Conservation (phyloP, 352 stramenopile genomes). For the Pythium vanterpoolii region DNA sequence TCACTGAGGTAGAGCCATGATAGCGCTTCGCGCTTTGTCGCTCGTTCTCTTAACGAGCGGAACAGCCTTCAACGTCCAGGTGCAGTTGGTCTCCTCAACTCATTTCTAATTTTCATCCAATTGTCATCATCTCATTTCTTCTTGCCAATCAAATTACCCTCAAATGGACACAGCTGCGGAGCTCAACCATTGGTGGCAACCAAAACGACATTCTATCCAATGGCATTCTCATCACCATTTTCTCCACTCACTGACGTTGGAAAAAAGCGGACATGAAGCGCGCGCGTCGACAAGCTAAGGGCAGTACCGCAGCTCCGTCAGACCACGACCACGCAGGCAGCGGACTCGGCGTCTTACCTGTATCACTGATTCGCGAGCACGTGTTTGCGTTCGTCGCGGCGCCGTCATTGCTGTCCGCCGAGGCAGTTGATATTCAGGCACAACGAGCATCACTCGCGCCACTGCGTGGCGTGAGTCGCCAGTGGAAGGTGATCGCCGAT, state of each 20-base stretch:
- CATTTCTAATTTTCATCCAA: no score
- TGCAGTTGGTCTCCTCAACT: no score
- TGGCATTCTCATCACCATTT: neutral
- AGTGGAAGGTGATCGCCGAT: constrained; percentile 6
- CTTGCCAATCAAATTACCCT: neutral
- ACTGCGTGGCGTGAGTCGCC: constrained; percentile 6
- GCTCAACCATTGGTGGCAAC: constrained; percentile 2
- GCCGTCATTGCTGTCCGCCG: constrained; percentile 3
- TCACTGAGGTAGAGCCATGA: no score
- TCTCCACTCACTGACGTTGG: neutral
- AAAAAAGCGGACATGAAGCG: constrained; percentile 4
- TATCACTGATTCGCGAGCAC: constrained; percentile 5
- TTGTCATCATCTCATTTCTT: no score
- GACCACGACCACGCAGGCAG: neutral
- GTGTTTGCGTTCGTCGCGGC: constrained; percentile 10
- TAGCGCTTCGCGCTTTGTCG: no score
- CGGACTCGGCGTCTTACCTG: neutral
- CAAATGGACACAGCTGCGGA: neutral
- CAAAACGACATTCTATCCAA: constrained; percentile 1
- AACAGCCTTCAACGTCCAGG: no score
- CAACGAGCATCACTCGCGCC: neutral
- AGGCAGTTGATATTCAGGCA: neutral
- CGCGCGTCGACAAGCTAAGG: neutral
- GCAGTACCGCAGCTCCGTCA: no score
- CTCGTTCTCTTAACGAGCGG: no score